A percentile compares a stretch with the other conserved stretches of the same genome.
Evolutionary conservation across 257 asterid genomes (phyloP).

Genomic region (Anisodus acutangulus): DNA sequence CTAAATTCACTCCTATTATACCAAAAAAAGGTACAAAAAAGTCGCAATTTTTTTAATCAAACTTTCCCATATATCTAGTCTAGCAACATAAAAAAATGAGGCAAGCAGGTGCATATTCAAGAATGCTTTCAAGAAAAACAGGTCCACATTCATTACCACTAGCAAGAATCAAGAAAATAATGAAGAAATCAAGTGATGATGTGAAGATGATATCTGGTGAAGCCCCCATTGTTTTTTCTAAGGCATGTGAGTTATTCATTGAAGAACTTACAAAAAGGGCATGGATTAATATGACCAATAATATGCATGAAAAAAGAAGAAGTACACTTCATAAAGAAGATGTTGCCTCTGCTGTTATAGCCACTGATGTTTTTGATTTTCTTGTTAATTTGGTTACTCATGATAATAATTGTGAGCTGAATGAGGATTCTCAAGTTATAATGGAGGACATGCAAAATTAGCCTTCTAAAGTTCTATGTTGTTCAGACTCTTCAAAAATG

Average conservation of each 20-base stretch:
- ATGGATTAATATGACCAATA: constrained; percentile 50
- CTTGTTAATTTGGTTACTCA: constrained; percentile 56
- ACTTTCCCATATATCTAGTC: neutral
- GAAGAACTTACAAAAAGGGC: constrained; percentile 68
- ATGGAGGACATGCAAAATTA: neutral
- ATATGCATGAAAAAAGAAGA: constrained; percentile 62
- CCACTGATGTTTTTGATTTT: constrained; percentile 77
- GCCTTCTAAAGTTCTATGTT: neutral
- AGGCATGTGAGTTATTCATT: constrained; percentile 79
- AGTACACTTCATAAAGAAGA: constrained; percentile 68
- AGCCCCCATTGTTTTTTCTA: constrained; percentile 75
- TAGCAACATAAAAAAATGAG: constrained; percentile 47
- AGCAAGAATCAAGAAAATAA: constrained; percentile 70
- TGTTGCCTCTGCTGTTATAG: constrained; percentile 69
- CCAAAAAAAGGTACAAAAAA: neutral
- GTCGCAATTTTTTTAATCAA: neutral
- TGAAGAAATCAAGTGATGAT: constrained; percentile 77
- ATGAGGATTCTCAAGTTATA: neutral
- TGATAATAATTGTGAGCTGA: constrained; percentile 23
- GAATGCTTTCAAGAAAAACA: constrained; percentile 54
- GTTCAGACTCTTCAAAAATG: neutral
- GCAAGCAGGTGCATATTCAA: constrained; percentile 77
- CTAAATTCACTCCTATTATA: neutral
- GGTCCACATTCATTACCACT: constrained; percentile 80
- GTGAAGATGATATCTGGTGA: constrained; percentile 88